Evolutionary conservation across 83 land plant species (phyloP).

Genomic region (Diphasiastrum complanatum): DNA sequence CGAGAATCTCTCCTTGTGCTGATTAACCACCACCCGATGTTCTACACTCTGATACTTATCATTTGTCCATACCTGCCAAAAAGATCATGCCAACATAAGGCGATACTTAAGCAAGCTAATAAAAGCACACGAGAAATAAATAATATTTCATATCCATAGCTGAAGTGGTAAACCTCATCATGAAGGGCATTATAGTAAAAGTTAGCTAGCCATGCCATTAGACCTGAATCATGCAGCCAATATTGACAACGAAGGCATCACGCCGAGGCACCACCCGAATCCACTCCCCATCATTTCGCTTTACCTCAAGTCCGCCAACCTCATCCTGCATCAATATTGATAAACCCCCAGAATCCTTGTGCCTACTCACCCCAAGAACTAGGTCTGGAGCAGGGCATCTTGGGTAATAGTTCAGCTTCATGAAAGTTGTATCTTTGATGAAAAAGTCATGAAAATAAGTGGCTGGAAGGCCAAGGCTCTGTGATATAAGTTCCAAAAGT

Average conservation of each 20-base stretch:
- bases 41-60: no score
- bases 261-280: constrained; percentile 53
- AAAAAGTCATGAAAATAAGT: constrained; percentile 42
- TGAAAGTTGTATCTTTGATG: constrained; percentile 28
- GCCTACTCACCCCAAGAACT: constrained; percentile 71
- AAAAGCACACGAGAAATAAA: no score
- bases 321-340: constrained; percentile 65
- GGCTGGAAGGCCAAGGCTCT: constrained; percentile 50
- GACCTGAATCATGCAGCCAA: constrained; percentile 84
- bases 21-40: no score
- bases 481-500: constrained; percentile 53
- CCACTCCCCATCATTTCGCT: constrained; percentile 71
- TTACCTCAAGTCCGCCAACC: constrained; percentile 80
- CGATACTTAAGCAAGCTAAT: no score
- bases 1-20: no score
- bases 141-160: no score
- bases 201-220: no score
- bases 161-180: no score
- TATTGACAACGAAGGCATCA: constrained; percentile 56
- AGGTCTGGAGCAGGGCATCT: constrained; percentile 61
- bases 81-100: no score
- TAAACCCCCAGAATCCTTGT: constrained; percentile 70
- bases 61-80: no score
- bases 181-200: no score
- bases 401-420: constrained; percentile 76